Base-by-base conservation (phyloP, 768 basidiomycete species). In the Rhodotorula sphaerocarpa region DNA sequence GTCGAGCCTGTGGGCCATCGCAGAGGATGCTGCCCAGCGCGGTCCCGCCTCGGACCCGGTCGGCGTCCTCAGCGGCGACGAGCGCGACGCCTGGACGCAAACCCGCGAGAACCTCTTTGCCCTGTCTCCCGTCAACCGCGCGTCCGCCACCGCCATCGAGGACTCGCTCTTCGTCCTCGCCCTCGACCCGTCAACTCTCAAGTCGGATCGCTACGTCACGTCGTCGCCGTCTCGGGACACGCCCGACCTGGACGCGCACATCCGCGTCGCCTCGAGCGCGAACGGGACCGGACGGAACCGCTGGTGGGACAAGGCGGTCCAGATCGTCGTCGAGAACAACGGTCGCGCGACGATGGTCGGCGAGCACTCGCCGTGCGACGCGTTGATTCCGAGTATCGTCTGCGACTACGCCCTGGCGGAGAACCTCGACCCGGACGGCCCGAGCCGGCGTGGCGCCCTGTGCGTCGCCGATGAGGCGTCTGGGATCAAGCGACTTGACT, bases 301-400 rank as follows among this genome's bases (percentile, higher is more conserved):
- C 39, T 95, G 89, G 82, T 88, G 84, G 74, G 92, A 97, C 78
- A 97, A 95, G 75, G 80, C 85, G 3, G 81, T 86, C 43, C 85
- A 84, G 7, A 76, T 95, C 57, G 81, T 88, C 51, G 84, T 96
- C 42, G 92, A 97, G 73, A 82, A 85, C 1, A 87, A 86, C 57
- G 84, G 85, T 3, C 84, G 88, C 42, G 87, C 88, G 10, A 88
- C 90, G 43, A 86, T 87, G 45, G 82, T 84, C 71, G 92, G 92
- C 7, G 92, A 96, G 76, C 91, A 93, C 74, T 87, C 88, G 0
- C 85, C 88, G 1, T 85, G 85, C 61, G 92, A 95, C 66, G 93
- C 91, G 1, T 78, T 96, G 20, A 84, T 92, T 3, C 91, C 91
- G 0, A 88, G 87, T 64, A 86, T 90, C 51, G 83, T 87, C 12